Evolutionary conservation across 1,139 yeast species (phyloP).

Genomic region (Yamadazyma dushanensis): DNA sequence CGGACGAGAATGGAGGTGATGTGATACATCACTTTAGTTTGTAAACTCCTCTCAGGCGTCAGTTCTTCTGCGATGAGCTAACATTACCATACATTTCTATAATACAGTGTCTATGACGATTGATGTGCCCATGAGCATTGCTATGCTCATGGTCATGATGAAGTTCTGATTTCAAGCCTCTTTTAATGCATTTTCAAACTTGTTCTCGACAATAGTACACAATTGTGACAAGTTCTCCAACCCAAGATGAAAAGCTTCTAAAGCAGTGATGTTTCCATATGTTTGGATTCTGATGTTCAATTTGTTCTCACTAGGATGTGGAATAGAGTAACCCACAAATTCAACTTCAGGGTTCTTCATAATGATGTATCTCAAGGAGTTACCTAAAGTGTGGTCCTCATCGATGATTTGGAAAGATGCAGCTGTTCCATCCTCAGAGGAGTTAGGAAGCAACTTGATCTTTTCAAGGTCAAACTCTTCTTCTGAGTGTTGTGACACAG

Average conservation of each 20-base stretch:
- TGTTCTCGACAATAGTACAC: conserved; percentile 80
- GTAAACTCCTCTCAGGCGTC: not conserved
- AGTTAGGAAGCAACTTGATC: conserved; percentile 73
- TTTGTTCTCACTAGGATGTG: conserved; percentile 96
- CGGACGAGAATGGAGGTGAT: not conserved
- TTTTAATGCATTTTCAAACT: conserved; percentile 35
- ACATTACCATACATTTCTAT: conserved; percentile 2
- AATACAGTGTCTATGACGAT: conserved; percentile 1
- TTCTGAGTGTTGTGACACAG: conserved; percentile 6
- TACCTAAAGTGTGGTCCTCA: conserved; percentile 95
- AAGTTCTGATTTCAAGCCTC: not conserved
- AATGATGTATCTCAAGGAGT: conserved; percentile 86
- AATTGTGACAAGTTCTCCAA: conserved; percentile 79
- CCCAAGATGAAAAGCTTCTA: conserved; percentile 92
- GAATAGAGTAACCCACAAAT: conserved; percentile 96
- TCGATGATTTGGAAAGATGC: conserved; percentile 91
- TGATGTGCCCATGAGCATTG: not conserved
- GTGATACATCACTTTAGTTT: no score
- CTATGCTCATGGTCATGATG: not conserved
- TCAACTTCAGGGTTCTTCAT: conserved; percentile 98
- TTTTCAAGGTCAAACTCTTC: conserved; percentile 51
- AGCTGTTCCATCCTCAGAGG: conserved; percentile 93
- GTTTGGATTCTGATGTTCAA: conserved; percentile 92
- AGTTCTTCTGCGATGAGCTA: not conserved
- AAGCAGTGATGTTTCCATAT: conserved; percentile 83